phyloP scores from a whole-genome alignment of 2,329 filamentous ascomycete genomes.

The Nigrospora osmanthi region DNA sequence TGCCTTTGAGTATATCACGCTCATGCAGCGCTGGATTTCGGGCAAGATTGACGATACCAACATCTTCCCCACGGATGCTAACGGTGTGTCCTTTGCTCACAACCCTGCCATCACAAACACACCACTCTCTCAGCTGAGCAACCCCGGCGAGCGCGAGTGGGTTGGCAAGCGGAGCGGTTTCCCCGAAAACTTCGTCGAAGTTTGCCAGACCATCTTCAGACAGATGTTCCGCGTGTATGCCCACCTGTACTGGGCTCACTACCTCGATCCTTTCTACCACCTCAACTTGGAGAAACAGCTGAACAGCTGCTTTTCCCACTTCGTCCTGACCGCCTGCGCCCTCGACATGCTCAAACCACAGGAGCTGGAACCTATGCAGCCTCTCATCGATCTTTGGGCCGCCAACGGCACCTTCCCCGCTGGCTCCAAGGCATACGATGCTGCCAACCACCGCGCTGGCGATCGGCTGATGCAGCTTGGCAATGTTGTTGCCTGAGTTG shows the following conservation, averaged over 20 bases:
- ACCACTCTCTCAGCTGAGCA: conserved; percentile 55
- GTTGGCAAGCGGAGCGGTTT: conserved; percentile 90
- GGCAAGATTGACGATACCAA: conserved; percentile 86
- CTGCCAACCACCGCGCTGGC: conserved; percentile 53
- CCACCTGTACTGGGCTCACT: conserved; percentile 97
- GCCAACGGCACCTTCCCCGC: conserved; percentile 80
- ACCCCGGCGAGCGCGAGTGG: conserved; percentile 61
- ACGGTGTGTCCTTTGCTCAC: conserved; percentile 58
- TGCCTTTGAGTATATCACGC: conserved; percentile 85
- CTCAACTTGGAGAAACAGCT: conserved; percentile 73
- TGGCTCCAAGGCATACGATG: conserved; percentile 61
- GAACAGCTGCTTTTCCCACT: conserved; percentile 84
- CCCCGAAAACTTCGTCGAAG: conserved; percentile 78
- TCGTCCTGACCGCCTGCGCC: conserved; percentile 71
- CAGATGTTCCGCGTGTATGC: conserved; percentile 99
- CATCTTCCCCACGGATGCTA: conserved; percentile 84
- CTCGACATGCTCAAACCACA: conserved; percentile 79
- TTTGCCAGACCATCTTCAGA: conserved; percentile 89
- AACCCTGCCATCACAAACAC: conserved; percentile 51
- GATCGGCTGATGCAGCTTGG: conserved; percentile 47
- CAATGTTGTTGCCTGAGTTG: conserved; percentile 1
- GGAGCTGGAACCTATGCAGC: conserved; percentile 94
- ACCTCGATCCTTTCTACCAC: conserved; percentile 75
- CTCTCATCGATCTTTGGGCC: conserved; percentile 85
- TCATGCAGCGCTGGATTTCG: conserved; percentile 95